Evolutionary conservation across 306 rosid genomes (phyloP).

Genomic region (Medicago lupulina): DNA sequence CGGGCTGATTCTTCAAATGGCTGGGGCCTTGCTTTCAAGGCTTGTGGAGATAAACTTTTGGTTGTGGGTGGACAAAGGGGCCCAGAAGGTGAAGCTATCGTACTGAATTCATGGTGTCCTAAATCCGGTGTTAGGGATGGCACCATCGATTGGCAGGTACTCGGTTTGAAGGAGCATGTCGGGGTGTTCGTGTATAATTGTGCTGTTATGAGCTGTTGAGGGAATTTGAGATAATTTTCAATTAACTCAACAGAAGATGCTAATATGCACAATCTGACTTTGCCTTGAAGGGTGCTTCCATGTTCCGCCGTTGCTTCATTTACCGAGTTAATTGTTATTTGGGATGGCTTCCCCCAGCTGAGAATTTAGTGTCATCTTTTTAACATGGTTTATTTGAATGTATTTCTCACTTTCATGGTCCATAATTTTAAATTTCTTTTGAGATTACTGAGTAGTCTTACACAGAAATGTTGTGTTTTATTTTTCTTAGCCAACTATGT

Average conservation of each 20-base stretch:
- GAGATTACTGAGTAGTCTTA: conserved; percentile 56
- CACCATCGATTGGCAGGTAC: conserved; percentile 81
- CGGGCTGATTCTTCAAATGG: conserved; percentile 87
- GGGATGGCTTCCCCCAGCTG: conserved; percentile 58
- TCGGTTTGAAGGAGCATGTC: conserved; percentile 77
- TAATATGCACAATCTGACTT: conserved; percentile 64
- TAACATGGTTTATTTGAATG: conserved; percentile 59
- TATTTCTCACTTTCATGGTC: conserved; percentile 56
- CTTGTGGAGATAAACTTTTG: conserved; percentile 82
- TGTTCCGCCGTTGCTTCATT: conserved; percentile 58
- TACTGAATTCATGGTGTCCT: conserved; percentile 84
- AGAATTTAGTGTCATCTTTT: conserved; percentile 58
- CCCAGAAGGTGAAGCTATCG: conserved; percentile 86
- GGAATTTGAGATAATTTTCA: conserved; percentile 52
- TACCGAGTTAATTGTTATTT: conserved; percentile 57
- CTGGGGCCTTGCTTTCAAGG: conserved; percentile 99
- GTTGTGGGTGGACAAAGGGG: conserved; percentile 96
- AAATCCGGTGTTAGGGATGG: conserved; percentile 72
- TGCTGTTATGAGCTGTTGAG: conserved; percentile 92
- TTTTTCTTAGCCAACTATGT: conserved; percentile 50
- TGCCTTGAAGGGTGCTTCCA: conserved; percentile 53
- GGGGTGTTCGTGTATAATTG: conserved; percentile 97
- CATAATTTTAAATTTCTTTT: conserved; percentile 53
- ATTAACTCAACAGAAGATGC: conserved; percentile 60
- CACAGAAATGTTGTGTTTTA: conserved; percentile 45